Conservation (phyloP, 495 filamentous ascomycete species). For the Podospora australis region DNA sequence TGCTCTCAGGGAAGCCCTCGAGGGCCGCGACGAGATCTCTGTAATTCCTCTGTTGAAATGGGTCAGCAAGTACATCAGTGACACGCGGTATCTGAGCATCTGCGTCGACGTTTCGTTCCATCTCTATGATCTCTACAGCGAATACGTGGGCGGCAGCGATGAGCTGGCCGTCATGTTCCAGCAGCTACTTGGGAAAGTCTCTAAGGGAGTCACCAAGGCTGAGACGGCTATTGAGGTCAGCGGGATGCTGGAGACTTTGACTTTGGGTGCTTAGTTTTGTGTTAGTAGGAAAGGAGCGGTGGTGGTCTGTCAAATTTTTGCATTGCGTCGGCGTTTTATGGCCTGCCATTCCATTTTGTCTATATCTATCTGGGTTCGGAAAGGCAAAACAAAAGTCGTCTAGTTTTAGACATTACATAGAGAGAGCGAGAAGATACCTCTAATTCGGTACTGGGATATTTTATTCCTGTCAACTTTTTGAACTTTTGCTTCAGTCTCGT, state of each 20-base stretch:
- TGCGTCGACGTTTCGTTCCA: constrained; percentile 74
- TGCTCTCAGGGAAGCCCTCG: constrained; percentile 73
- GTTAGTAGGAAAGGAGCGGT: background rate
- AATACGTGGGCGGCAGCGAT: constrained; percentile 65
- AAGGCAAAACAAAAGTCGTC: too few species aligned
- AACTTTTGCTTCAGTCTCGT: background rate
- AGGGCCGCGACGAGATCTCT: constrained; percentile 72
- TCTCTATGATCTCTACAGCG: constrained; percentile 79
- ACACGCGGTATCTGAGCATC: constrained; percentile 69
- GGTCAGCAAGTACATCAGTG: constrained; percentile 68
- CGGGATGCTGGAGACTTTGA: constrained; percentile 80
- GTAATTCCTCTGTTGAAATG: constrained; percentile 79
- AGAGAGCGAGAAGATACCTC: background rate
- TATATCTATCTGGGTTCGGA: constrained; percentile 3
- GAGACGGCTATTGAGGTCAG: constrained; percentile 69
- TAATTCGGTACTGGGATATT: background rate
- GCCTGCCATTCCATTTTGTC: too few species aligned
- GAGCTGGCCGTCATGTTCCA: constrained; percentile 64
- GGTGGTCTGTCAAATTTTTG: constrained; percentile 3
- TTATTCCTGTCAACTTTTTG: too few species aligned
- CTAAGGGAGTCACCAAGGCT: constrained; percentile 69
- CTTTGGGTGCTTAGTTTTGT: constrained; percentile 23
- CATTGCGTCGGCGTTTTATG: constrained; percentile 10
- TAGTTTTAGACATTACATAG: too few species aligned
- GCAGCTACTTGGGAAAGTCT: constrained; percentile 59